These are phyloP conservation scores for Diaporthe eres DNA, from an alignment of 2,329 filamentous ascomycete genomes.

Conservation along the genomic window DNA sequence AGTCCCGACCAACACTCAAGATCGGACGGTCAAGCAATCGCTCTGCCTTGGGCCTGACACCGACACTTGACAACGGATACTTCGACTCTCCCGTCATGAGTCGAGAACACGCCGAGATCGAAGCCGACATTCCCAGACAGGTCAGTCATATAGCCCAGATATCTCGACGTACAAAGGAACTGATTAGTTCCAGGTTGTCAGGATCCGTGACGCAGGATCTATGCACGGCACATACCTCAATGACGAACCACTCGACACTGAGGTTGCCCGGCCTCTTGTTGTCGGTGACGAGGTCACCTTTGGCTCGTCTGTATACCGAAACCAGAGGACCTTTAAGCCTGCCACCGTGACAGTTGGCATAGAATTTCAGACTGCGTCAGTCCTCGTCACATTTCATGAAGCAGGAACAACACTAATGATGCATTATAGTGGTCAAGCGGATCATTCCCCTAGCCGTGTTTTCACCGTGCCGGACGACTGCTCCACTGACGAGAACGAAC, in stretches of 20 bases:
- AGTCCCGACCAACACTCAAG: constrained; percentile 47
- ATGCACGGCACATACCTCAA: constrained; percentile 69
- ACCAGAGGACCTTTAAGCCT: constrained; percentile 50
- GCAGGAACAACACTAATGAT: constrained; percentile 4
- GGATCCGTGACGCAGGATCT: constrained; percentile 62
- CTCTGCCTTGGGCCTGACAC: constrained; percentile 49
- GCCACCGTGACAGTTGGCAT: constrained; percentile 47
- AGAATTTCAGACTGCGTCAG: constrained; percentile 44
- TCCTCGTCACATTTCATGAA: not conserved
- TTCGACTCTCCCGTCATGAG: constrained; percentile 82
- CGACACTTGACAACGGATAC: constrained; percentile 68
- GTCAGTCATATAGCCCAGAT: constrained; percentile 52
- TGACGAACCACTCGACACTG: constrained; percentile 45
- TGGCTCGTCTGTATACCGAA: constrained; percentile 56
- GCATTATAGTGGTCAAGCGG: constrained; percentile 1
- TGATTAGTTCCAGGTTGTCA: constrained; percentile 56
- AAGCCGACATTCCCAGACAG: constrained; percentile 58
- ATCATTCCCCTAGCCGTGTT: constrained; percentile 36
- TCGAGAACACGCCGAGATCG: constrained; percentile 73
- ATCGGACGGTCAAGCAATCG: constrained; percentile 63
- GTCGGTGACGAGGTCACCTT: constrained; percentile 57
- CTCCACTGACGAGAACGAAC: constrained; percentile 41
- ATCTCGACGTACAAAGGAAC: constrained; percentile 43
- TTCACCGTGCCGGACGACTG: constrained; percentile 42
- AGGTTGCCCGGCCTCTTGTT: constrained; percentile 45